Base-by-base conservation (phyloP, 2,329 filamentous ascomycete species). In the Phyllosticta citribraziliensis region DNA sequence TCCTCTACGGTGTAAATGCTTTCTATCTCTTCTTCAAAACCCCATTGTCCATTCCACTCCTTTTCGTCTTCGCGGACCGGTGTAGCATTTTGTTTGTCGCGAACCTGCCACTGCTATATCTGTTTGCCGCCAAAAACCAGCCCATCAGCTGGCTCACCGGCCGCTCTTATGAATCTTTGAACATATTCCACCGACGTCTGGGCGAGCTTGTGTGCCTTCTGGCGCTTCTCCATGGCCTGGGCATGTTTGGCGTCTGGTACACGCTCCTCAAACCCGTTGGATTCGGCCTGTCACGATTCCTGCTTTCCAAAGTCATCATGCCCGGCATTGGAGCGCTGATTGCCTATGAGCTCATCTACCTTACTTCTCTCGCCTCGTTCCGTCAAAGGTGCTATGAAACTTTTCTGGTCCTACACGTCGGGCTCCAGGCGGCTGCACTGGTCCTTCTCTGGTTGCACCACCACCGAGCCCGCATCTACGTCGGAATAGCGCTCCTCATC, bases 81-180 rank as follows among this genome's bases (percentile, higher is more conserved):
- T 78, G 80, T 47, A 82, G 82, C 5, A 75, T 81, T 52, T 67
- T 85, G 2, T 81, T 82, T 65, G 75, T 75, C 17, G 74, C 76
- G 11, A 82, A 82, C 61, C 70, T 82, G 1, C 79, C 80, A 3
- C 70, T 81, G 50, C 75, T 88, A 2, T 88, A 88, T 68, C 74
- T 88, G 4, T 75, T 88, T 3, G 80, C 82, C 1, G 85, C 86
- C 33, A 88, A 88, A 70, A 88, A 84, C 63, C 84, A 87, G 64
- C 85, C 85, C 0, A 68, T 88, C 35, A 81, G 82, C 62, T 66
- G 77, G 1, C 73, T 88, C 19, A 87, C 84, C 0, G 84, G 85
- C 3, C 80, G 81, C 64, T 87, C 84, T 0, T 88, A 88, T 67
- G 85, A 88, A 70, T 79, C 82, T 5, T 74, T 88, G 52, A 87